Evolutionary conservation across 805 yeast genomes (phyloP).

Genomic region (Candida sanyiensis): DNA sequence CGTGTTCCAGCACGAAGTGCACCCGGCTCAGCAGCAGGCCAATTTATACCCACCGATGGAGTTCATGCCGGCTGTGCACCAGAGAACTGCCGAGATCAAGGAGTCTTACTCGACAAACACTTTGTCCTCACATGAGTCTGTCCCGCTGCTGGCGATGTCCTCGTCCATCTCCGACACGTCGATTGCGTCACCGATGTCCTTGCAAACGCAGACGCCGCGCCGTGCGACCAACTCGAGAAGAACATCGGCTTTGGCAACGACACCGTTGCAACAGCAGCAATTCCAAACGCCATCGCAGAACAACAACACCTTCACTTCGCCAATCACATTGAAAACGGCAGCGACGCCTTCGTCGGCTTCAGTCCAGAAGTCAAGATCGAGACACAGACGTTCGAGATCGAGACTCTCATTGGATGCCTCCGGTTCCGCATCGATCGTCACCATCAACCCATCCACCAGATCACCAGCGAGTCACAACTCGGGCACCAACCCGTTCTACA

Average conservation of each 20-base stretch:
- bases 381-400: conserved; percentile 37
- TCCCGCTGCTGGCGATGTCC: conserved; percentile 26
- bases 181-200: conserved; percentile 19
- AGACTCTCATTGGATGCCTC: conserved; percentile 33
- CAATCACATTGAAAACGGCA: conserved; percentile 9
- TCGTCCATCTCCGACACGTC: conserved; percentile 23
- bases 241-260: conserved; percentile 27
- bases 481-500: conserved; percentile 44
- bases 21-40: neutral
- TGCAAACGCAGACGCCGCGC: conserved; percentile 31
- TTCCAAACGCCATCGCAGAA: conserved; percentile 24
- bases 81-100: conserved; percentile 9
- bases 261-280: conserved; percentile 24
- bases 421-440: conserved; percentile 23
- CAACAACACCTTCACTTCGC: conserved; percentile 9
- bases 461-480: conserved; percentile 28
- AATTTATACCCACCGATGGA: conserved; percentile 20
- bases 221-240: conserved; percentile 22
- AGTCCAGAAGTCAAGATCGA: conserved; percentile 22
- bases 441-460: conserved; percentile 22
- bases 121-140: conserved; percentile 28
- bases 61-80: conserved; percentile 3
- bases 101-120: conserved; percentile 32
- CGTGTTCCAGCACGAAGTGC: neutral
- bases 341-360: conserved; percentile 14